Conservation (phyloP, 495 filamentous ascomycete species). For the Aspergillus nanangensis region DNA sequence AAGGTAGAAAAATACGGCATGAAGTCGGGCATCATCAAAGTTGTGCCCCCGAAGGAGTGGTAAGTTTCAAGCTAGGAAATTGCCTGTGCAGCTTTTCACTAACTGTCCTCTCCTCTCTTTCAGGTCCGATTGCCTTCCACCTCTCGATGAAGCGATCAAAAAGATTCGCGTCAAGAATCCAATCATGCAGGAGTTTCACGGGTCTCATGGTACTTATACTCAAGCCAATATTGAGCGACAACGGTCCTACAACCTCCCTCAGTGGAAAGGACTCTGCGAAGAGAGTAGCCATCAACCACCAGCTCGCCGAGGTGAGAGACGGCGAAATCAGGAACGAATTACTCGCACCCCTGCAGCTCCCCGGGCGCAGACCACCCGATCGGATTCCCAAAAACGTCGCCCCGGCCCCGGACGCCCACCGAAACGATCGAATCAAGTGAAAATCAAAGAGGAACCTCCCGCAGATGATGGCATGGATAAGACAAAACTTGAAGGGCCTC, state of each 20-base stretch:
- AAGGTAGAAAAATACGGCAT: slow-evolving; percentile 93
- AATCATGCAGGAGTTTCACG: slow-evolving; percentile 96
- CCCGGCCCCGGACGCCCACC: slow-evolving; percentile 47
- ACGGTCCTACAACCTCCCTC: slow-evolving; percentile 90
- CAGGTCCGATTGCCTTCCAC: slow-evolving; percentile 67
- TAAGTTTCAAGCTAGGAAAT: slow-evolving; percentile 33
- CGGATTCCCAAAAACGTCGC: slow-evolving; percentile 40
- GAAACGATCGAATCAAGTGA: slow-evolving; percentile 37
- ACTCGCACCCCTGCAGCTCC: slow-evolving; percentile 35
- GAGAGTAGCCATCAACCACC: slow-evolving; percentile 94
- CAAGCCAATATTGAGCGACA: slow-evolving; percentile 95
- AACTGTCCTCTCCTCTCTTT: slow-evolving; percentile 1
- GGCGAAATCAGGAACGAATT: slow-evolving; percentile 65
- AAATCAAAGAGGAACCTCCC: slow-evolving; percentile 42
- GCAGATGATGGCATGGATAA: slow-evolving; percentile 35
- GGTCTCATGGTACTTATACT: slow-evolving; percentile 86
- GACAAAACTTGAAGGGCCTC: slow-evolving; percentile 40
- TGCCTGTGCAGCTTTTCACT: neutral
- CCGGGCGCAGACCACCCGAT: slow-evolving; percentile 25
- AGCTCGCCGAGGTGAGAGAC: slow-evolving; percentile 85
- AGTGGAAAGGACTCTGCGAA: slow-evolving; percentile 89
- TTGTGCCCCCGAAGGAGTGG: slow-evolving; percentile 94
- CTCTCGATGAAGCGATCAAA: slow-evolving; percentile 81
- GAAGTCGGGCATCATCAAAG: slow-evolving; percentile 93
- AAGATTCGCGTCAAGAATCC: slow-evolving; percentile 91